A percentile compares a stretch with the other conserved stretches of the same genome.
Conservation (phyloP, 208 protist genomes). For the Trypanosomatidae sp. region DNA sequence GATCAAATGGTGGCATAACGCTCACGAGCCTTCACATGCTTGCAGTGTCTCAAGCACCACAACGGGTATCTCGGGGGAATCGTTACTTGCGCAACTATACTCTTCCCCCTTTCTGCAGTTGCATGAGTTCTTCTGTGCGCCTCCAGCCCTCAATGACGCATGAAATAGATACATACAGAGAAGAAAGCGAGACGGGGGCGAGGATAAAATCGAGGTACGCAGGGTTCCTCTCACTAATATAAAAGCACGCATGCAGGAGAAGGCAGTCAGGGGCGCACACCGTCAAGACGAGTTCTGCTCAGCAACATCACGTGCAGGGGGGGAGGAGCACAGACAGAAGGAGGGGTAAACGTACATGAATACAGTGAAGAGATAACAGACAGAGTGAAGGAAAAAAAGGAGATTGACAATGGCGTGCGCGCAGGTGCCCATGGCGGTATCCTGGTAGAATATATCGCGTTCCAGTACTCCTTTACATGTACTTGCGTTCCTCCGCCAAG, state of each 20-base stretch:
- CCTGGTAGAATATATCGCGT: neutral
- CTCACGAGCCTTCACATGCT: neutral
- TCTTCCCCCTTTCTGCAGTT: neutral
- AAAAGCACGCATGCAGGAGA: neutral
- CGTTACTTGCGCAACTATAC: neutral
- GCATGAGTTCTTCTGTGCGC: neutral
- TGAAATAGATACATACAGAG: neutral
- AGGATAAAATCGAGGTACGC: neutral
- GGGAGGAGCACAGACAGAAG: neutral
- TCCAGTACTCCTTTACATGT: constrained; percentile 33
- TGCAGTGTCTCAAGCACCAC: neutral
- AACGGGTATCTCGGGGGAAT: neutral
- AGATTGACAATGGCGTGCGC: neutral
- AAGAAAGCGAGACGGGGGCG: neutral
- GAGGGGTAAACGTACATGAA: constrained; percentile 4
- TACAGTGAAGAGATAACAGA: neutral
- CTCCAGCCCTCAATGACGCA: neutral
- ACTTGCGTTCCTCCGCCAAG: constrained; percentile 29
- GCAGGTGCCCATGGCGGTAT: neutral
- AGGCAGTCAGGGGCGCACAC: neutral
- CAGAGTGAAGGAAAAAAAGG: neutral
- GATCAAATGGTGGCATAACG: neutral
- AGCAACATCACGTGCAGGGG: neutral
- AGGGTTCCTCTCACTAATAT: neutral
- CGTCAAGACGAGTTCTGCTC: neutral